Evolutionary conservation across 2,329 filamentous ascomycete genomes (phyloP).

Genomic region (Aspergillus hortae): DNA sequence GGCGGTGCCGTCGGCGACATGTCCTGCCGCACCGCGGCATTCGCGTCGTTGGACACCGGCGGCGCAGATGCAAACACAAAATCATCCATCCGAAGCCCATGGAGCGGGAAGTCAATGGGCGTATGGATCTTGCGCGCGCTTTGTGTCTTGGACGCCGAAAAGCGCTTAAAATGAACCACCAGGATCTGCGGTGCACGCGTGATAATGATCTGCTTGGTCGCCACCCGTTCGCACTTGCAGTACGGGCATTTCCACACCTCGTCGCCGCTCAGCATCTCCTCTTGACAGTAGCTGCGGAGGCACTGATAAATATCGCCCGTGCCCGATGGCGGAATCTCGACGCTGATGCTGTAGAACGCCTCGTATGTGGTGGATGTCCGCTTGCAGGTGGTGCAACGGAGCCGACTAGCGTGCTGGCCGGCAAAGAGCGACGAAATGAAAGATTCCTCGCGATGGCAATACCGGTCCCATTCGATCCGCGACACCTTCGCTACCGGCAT

Average conservation of each 20-base stretch:
- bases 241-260: conserved; percentile 69
- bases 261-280: conserved; percentile 65
- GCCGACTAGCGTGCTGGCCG: conserved; percentile 61
- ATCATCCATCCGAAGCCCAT: conserved; percentile 61
- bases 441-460: conserved; percentile 67
- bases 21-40: conserved; percentile 55
- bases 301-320: conserved; percentile 63
- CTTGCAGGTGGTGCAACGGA: conserved; percentile 60
- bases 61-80: conserved; percentile 53
- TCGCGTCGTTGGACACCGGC: conserved; percentile 21
- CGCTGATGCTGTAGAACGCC: conserved; percentile 67
- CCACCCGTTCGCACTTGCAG: conserved; percentile 66
- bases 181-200: conserved; percentile 76
- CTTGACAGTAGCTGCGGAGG: conserved; percentile 64
- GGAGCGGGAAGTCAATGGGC: conserved; percentile 72
- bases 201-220: conserved; percentile 67
- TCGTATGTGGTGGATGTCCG: conserved; percentile 65
- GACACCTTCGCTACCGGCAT: conserved; percentile 64
- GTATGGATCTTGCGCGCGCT: conserved; percentile 66
- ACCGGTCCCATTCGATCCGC: conserved; percentile 69
- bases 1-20: conserved; percentile 49
- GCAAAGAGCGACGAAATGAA: conserved; percentile 77
- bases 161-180: conserved; percentile 72
- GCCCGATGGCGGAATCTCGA: conserved; percentile 64
- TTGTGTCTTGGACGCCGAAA: conserved; percentile 55